phyloP scores from a whole-genome alignment of 1,284 basidiomycete genomes.

The Coniferiporia weirii region DNA sequence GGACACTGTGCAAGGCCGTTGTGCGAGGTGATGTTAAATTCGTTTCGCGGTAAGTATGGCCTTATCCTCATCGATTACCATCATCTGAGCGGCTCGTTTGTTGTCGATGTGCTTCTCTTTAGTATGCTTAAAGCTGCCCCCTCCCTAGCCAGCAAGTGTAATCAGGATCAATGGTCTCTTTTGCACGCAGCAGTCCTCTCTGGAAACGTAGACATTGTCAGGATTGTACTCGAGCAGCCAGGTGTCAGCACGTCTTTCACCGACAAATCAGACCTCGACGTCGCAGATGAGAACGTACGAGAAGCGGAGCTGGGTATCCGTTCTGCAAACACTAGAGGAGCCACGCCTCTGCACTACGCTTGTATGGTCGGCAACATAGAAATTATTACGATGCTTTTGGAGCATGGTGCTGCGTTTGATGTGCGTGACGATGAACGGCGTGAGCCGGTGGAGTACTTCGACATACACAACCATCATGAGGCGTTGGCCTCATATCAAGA shows the following conservation, averaged over 20 bases:
- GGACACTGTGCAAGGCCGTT: constrained; percentile 3
- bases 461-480: neutral
- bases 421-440: neutral
- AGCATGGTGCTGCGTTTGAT: neutral
- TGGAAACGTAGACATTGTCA: constrained; percentile 8
- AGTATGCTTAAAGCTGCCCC: constrained; percentile 3
- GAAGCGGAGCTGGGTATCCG: constrained; percentile 1
- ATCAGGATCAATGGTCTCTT: constrained; percentile 3
- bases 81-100: neutral
- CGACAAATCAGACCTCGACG: neutral
- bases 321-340: neutral
- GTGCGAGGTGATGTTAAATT: constrained; percentile 3
- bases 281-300: neutral
- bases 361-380: constrained; percentile 10
- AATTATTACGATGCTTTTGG: constrained; percentile 2
- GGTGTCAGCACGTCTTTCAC: neutral
- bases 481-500: neutral
- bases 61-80: neutral
- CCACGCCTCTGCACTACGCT: constrained; percentile 8
- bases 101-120: neutral
- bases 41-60: constrained; percentile 1
- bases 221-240: constrained; percentile 1
- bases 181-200: constrained; percentile 13
- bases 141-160: neutral
- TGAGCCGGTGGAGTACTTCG: constrained; percentile 9